Evolutionary conservation across 192 early-diverging fungal species (phyloP).

Genomic region (Chytriomyces hyalinus): DNA sequence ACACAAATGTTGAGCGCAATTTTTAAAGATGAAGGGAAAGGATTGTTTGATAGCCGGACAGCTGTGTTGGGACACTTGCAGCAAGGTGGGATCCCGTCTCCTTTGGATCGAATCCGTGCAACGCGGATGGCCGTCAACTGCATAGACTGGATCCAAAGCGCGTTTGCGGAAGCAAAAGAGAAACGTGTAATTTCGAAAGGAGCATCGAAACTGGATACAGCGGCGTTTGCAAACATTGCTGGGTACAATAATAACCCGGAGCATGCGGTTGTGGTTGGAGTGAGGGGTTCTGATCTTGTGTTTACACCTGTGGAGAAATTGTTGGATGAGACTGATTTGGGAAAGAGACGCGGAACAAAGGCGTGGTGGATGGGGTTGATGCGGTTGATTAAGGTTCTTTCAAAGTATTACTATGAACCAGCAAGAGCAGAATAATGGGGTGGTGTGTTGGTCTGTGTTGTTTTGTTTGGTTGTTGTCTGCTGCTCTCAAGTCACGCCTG

Average conservation of each 20-base stretch:
- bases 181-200: not conserved
- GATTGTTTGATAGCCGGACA: conserved; percentile 88
- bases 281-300: conserved; percentile 74
- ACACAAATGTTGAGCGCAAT: conserved; percentile 88
- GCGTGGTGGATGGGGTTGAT: conserved; percentile 75
- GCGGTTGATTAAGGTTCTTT: conserved; percentile 49
- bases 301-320: conserved; percentile 77
- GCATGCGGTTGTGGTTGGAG: conserved; percentile 80
- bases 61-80: conserved; percentile 94
- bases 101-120: conserved; percentile 95
- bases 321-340: conserved; percentile 77
- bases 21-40: conserved; percentile 83
- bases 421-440: not conserved
- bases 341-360: conserved; percentile 69
- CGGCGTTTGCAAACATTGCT: conserved; percentile 2
- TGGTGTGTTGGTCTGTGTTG: too few relatives aligned
- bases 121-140: conserved; percentile 81
- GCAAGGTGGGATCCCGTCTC: conserved; percentile 91
- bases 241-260: conserved; percentile 61
- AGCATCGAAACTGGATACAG: conserved; percentile 43
- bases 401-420: conserved; percentile 54
- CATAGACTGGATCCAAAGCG: conserved; percentile 81
- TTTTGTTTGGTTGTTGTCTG: too few relatives aligned
- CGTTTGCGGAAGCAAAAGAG: conserved; percentile 57
- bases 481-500: too few relatives aligned